These are phyloP conservation scores for Grosmannia penicillata DNA, from an alignment of 2,329 filamentous ascomycete genomes.

Conservation along the genomic window DNA sequence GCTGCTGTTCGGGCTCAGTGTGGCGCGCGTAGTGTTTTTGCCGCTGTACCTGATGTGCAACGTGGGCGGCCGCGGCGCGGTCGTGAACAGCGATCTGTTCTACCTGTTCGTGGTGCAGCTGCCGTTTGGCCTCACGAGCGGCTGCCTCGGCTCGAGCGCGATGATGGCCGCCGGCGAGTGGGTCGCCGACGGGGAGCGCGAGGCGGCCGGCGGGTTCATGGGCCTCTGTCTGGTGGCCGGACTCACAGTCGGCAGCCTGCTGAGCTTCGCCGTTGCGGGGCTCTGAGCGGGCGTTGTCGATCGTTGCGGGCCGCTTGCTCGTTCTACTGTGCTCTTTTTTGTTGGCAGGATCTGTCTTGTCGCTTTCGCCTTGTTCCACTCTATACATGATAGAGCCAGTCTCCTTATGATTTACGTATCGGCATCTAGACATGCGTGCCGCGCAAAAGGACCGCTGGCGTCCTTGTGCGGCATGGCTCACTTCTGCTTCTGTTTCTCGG, in stretches of 20 bases:
- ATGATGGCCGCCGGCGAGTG: conserved; percentile 84
- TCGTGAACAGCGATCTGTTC: conserved; percentile 68
- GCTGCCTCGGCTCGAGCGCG: conserved; percentile 70
- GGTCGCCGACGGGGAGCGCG: conserved; percentile 69
- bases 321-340: background rate
- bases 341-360: too few species aligned
- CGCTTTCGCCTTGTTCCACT: background rate
- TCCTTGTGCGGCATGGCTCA: too few species aligned
- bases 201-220: conserved; percentile 91
- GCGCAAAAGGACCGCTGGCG: too few species aligned
- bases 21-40: conserved; percentile 55
- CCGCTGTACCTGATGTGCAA: conserved; percentile 89
- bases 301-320: too few species aligned
- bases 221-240: conserved; percentile 76
- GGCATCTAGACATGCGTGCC: too few species aligned
- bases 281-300: conserved; percentile 17
- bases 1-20: conserved; percentile 50
- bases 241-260: conserved; percentile 67
- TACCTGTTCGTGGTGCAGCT: conserved; percentile 76
- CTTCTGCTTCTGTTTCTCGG: too few species aligned
- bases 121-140: conserved; percentile 71
- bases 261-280: conserved; percentile 63
- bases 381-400: too few species aligned
- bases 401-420: too few species aligned
- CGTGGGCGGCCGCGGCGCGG: conserved; percentile 58